These are phyloP conservation scores for Penstemon eatonii DNA, from an alignment of 257 asterid species.

Conservation along the genomic window DNA sequence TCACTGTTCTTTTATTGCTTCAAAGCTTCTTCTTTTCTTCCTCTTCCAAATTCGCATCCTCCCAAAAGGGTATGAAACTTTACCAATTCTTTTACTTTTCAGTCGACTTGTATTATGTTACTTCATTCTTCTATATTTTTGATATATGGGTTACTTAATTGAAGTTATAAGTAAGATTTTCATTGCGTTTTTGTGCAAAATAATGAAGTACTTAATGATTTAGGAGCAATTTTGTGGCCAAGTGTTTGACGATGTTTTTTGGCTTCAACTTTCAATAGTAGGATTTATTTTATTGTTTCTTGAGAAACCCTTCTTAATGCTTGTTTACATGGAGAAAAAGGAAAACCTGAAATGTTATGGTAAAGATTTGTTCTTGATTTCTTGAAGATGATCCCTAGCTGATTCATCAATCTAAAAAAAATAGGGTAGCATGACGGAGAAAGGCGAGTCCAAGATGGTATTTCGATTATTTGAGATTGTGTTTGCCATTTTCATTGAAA, in stretches of 20 bases:
- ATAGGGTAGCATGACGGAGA: constrained; percentile 8
- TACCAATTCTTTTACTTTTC: neutral
- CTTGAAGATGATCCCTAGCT: neutral
- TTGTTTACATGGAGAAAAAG: neutral
- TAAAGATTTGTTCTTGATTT: constrained; percentile 1
- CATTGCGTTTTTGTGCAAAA: neutral
- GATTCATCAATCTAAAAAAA: neutral
- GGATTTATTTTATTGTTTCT: neutral
- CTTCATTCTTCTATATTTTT: neutral
- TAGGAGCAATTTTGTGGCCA: constrained; percentile 11
- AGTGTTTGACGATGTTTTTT: constrained; percentile 11
- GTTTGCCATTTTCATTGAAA: constrained; percentile 7
- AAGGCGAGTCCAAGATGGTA: neutral
- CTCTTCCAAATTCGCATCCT: constrained; percentile 45
- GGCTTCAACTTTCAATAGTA: neutral
- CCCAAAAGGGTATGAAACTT: constrained; percentile 42
- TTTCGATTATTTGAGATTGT: constrained; percentile 8
- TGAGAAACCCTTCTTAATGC: neutral
- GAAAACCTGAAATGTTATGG: neutral
- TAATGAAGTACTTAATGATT: constrained; percentile 13
- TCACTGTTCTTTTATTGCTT: constrained; percentile 65
- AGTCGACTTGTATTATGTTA: neutral
- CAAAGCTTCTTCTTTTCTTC: constrained; percentile 54
- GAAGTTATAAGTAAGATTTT: constrained; percentile 17
- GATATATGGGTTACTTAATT: neutral